Conservation (phyloP, 2,329 filamentous ascomycete genomes). For the Aspergillus novoparasiticus region DNA sequence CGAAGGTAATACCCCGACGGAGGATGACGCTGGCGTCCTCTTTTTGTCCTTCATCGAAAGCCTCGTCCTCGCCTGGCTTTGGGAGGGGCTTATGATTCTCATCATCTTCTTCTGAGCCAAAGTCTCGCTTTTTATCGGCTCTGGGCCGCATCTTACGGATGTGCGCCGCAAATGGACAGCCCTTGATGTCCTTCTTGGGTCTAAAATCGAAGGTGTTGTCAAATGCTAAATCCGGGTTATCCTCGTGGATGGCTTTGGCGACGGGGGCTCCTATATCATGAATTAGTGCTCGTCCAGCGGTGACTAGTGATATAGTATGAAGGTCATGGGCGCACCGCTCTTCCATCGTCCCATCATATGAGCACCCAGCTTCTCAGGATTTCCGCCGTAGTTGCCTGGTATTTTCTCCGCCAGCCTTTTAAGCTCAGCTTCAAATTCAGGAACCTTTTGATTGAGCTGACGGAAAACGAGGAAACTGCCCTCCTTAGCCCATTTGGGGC, state of each 20-base stretch:
- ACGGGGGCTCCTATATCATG: constrained; percentile 35
- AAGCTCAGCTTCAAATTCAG: constrained; percentile 46
- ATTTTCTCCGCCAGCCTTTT: constrained; percentile 24
- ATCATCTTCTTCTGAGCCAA: constrained; percentile 11
- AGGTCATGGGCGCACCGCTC: constrained; percentile 26
- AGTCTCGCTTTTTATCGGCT: constrained; percentile 30
- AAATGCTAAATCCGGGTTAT: constrained; percentile 35
- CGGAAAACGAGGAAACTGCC: constrained; percentile 50
- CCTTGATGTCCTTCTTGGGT: constrained; percentile 31
- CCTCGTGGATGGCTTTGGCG: constrained; percentile 31
- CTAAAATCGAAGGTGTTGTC: constrained; percentile 46
- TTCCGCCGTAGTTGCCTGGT: neutral
- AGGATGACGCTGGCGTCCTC: constrained; percentile 38
- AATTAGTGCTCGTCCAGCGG: neutral
- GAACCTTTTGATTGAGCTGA: constrained; percentile 48
- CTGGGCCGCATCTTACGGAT: constrained; percentile 52
- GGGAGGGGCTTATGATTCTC: constrained; percentile 5
- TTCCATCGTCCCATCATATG: constrained; percentile 51
- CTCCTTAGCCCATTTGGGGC: constrained; percentile 45
- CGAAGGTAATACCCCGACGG: constrained; percentile 50
- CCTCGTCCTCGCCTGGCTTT: constrained; percentile 2
- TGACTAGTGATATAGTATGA: neutral
- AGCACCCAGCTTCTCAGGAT: constrained; percentile 40
- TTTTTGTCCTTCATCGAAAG: neutral
- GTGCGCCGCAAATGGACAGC: constrained; percentile 51